Evolutionary conservation across 164 flowering plant genomes (phyloP), one percentile per base, ranked within the genome.

Genomic region (Santalum album): DNA sequence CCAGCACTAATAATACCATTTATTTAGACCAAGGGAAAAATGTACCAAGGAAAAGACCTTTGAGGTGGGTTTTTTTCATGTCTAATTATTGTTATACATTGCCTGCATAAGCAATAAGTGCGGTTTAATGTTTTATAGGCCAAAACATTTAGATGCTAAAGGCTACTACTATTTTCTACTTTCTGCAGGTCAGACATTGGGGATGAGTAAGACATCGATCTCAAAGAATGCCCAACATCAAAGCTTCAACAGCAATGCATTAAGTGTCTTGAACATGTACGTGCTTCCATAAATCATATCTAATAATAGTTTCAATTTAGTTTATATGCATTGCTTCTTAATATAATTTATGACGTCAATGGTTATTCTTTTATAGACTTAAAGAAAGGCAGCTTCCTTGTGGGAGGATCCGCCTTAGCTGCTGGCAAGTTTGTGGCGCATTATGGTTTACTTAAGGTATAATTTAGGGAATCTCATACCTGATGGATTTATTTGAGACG

Each of bases 221-320:
- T 92, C 15, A 49, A 76, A 61, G 82, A 76, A 16, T 88, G 86
- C 62, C 81, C 87, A 21, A 77, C 91, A 63, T 70, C 91, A 53
- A 77, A 71, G 70, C 95, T 92, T 56, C 78, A 78, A 18, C 59
- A 81, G 48, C 89, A 92, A 47, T 82, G 84, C 75, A 80, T 92
- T 50, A 86, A 72, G 63, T 92, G 88, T 73, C 87, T 92, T 54
- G 94, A 96, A 63, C 96, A 96, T 24, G 98, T 91, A 80, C 35
- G 87, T 72, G 35, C 36, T 53, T 47, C 26, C 22, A 50, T 49
- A 16, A 38, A 12, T 27, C 38, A n/a, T 25, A 35, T 12, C 62
- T 16, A 29, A 29, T 29, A n/a, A n/a, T n/a, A n/a, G n/a, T n/a
- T n/a, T n/a, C n/a, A n/a, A n/a, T n/a, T n/a, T n/a, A n/a, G n/a